These are phyloP conservation scores for Wallacemonas collosoma DNA, from an alignment of 208 protist species.

Conservation along the genomic window DNA sequence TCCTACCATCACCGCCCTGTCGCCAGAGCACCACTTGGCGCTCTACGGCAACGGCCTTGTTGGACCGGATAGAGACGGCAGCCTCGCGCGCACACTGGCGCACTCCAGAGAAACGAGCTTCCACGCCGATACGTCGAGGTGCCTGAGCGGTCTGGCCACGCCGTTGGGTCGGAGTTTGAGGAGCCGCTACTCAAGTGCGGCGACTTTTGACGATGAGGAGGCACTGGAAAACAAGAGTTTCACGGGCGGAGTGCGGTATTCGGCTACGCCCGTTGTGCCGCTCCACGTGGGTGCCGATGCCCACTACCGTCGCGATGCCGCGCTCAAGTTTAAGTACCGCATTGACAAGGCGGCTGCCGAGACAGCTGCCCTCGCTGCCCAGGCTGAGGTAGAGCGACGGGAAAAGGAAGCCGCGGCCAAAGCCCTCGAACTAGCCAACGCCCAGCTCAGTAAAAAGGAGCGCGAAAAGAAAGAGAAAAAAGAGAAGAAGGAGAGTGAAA, in stretches of 20 bases:
- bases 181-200: too few species aligned
- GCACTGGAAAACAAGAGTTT: neutral
- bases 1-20: constrained; percentile 25
- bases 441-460: constrained; percentile 6
- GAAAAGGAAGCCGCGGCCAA: constrained; percentile 15
- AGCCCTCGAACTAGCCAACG: constrained; percentile 6
- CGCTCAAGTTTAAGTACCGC: constrained; percentile 21
- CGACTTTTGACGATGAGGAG: neutral
- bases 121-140: neutral
- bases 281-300: constrained; percentile 17
- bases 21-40: constrained; percentile 24
- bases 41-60: constrained; percentile 18
- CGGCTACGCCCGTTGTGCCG: constrained; percentile 62
- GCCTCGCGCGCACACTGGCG: neutral
- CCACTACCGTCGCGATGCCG: constrained; percentile 9
- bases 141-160: neutral
- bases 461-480: constrained; percentile 21
- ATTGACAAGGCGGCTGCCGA: constrained; percentile 18
- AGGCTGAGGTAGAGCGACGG: constrained; percentile 21
- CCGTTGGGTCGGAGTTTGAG: neutral
- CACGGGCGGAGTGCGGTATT: constrained; percentile 15
- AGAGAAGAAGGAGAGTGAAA: constrained; percentile 26
- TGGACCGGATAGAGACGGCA: neutral
- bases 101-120: neutral
- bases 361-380: constrained; percentile 2